Conservation (phyloP, 139 green algal species). For the Nannochloris sp. region DNA sequence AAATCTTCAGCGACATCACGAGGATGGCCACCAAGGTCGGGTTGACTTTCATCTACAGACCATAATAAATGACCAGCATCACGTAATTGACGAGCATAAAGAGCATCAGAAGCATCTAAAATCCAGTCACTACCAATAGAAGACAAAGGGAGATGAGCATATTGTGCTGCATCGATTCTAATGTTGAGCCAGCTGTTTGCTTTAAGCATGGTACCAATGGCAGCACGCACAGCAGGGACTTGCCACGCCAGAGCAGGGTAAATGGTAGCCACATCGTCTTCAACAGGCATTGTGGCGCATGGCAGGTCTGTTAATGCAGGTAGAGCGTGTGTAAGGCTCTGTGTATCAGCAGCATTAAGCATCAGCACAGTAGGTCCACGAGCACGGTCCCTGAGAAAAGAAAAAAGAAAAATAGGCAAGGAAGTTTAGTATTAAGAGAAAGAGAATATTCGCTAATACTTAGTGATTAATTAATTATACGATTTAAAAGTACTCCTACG, state of each 20-base stretch:
- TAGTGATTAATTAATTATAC: no score
- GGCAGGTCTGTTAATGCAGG: constrained; percentile 61
- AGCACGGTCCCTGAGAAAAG: constrained; percentile 34
- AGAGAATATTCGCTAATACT: no score
- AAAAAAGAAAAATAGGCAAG: no score
- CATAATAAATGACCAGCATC: constrained; percentile 75
- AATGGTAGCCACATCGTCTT: constrained; percentile 3
- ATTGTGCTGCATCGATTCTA: constrained; percentile 51
- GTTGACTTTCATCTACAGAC: constrained; percentile 25
- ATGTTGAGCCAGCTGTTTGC: not conserved
- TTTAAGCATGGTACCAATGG: constrained; percentile 29
- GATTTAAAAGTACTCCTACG: no score
- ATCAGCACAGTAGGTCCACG: constrained; percentile 39
- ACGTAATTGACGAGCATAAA: constrained; percentile 65
- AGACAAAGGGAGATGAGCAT: constrained; percentile 74
- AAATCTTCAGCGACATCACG: constrained; percentile 38
- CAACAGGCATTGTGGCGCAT: constrained; percentile 28
- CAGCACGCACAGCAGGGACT: constrained; percentile 45
- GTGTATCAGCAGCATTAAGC: constrained; percentile 11
- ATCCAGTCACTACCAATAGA: constrained; percentile 71
- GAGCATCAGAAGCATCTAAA: constrained; percentile 60
- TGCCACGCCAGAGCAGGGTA: constrained; percentile 82
- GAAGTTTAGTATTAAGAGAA: not conserved
- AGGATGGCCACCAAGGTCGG: not conserved
- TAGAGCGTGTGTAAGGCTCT: constrained; percentile 37